Conservation (phyloP, 345 rosid genomes). For the Orychophragmus violaceus region DNA sequence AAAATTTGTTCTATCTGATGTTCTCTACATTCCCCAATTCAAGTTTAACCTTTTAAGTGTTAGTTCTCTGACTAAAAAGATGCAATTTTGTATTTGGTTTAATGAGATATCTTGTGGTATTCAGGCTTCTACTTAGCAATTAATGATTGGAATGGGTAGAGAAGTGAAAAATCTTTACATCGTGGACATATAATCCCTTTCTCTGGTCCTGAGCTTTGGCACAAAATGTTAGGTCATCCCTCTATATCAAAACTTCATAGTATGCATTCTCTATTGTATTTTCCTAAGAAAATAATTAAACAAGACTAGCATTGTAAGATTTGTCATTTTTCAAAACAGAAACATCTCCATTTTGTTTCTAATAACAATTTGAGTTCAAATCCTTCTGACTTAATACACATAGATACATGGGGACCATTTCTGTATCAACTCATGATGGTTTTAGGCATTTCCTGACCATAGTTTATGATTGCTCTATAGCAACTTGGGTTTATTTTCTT, state of each 20-base stretch:
- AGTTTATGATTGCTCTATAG: too few relatives aligned
- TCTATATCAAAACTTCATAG: background rate
- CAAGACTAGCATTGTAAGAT: background rate
- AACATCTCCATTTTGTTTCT: background rate
- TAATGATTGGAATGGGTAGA: background rate
- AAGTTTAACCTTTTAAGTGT: background rate
- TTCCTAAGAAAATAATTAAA: background rate
- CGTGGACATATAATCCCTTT: background rate
- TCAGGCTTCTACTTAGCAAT: background rate
- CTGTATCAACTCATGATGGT: too few relatives aligned
- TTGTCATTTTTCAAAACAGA: too few relatives aligned
- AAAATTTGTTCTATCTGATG: fast-evolving
- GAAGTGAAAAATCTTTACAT: background rate
- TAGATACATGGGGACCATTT: too few relatives aligned
- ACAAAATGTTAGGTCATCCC: background rate
- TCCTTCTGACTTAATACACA: background rate
- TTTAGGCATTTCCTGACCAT: too few relatives aligned
- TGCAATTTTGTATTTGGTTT: background rate
- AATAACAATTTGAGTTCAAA: background rate
- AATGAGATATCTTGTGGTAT: background rate
- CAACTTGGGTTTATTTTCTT: too few relatives aligned
- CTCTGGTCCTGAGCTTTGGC: background rate
- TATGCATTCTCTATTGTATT: background rate
- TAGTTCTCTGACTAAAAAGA: fast-evolving
- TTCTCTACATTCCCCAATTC: background rate